Base-by-base conservation (phyloP, 1,139 yeast genomes). In the Eremothecium sinecaudum region DNA sequence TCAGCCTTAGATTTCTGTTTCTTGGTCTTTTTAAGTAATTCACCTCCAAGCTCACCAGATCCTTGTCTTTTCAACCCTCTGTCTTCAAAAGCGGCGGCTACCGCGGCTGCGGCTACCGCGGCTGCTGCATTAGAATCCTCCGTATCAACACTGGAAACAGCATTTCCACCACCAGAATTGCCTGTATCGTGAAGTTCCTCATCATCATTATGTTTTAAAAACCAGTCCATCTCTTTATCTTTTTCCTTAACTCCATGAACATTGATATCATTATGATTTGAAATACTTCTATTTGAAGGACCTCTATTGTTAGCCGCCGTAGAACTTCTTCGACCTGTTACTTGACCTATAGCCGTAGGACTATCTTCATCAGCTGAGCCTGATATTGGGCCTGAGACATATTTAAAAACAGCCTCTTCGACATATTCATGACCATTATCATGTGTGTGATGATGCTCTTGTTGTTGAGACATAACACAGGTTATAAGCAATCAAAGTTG, bases 381-480 rank as follows among this genome's bases (percentile, higher is more conserved):
- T 11, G 33, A n/a, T 13, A 24, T 22, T 21, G 30, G 30, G 6
- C 30, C 30, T 11, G 80, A 81, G 7, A 79, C 87, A 45, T 72
- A 71, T 38, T 73, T 68, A 73, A 79, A 66, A 22, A 79, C 83
- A 0, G 84, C 87, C n/a, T 80, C 86, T 46, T 54, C 59, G 1
- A 54, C 58, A 10, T 57, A 51, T 35, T 52, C 56, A 32, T 47
- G 48, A 10, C 14, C 30, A 17, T 18, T 18, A 16, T 24, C 29
- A 14, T 15, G 12, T 25, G 30, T 13, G 11, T 18, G 19, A 15
- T 31, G 31, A 14, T 31, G 31, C 28, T 25, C 32, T 22, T 31
- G 32, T 24, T 24, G 28, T 14, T 31, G 21, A 15, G 34, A 24
- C 34, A 31, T 31, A 13, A 9, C 13, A 10, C n/a, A n/a, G n/a